Percentiles rank a stretch among this genome's conserved stretches.
phyloP scores from a whole-genome alignment of 305 asterid genomes.

The Solanum aculeatissimum region DNA sequence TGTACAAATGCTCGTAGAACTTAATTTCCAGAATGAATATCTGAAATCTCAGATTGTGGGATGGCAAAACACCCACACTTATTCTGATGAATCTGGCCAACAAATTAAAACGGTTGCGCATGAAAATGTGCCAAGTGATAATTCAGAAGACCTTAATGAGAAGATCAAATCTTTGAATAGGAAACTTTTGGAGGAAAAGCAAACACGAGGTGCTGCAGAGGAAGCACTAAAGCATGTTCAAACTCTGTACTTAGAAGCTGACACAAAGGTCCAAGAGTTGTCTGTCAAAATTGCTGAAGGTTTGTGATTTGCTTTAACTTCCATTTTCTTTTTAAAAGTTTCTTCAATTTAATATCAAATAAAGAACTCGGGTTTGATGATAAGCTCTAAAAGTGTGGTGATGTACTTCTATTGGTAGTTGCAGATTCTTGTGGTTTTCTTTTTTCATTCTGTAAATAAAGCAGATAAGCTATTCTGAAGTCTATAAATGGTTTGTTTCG shows the following conservation, averaged over 20 bases:
- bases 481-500: conserved; percentile 20
- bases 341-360: neutral
- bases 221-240: conserved; percentile 82
- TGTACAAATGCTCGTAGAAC: conserved; percentile 65
- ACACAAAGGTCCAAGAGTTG: conserved; percentile 60
- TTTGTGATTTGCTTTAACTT: conserved; percentile 29
- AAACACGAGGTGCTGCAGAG: conserved; percentile 83
- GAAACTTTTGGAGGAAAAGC: conserved; percentile 76
- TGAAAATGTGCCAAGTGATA: conserved; percentile 17
- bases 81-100: conserved; percentile 19
- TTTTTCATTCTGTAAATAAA: neutral
- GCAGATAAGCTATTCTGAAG: conserved; percentile 14
- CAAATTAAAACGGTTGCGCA: conserved; percentile 15
- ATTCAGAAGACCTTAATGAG: conserved; percentile 34
- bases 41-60: conserved; percentile 70
- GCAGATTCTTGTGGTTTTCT: neutral
- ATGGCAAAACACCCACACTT: conserved; percentile 26
- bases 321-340: conserved; percentile 1
- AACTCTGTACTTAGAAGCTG: conserved; percentile 68
- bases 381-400: neutral
- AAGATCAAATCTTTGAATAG: conserved; percentile 55
- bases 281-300: conserved; percentile 84
- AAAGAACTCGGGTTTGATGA: conserved; percentile 1
- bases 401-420: neutral
- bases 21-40: conserved; percentile 76